phyloP scores from a whole-genome alignment of 108 stramenopile species.

The Parietichytrium sp. region DNA sequence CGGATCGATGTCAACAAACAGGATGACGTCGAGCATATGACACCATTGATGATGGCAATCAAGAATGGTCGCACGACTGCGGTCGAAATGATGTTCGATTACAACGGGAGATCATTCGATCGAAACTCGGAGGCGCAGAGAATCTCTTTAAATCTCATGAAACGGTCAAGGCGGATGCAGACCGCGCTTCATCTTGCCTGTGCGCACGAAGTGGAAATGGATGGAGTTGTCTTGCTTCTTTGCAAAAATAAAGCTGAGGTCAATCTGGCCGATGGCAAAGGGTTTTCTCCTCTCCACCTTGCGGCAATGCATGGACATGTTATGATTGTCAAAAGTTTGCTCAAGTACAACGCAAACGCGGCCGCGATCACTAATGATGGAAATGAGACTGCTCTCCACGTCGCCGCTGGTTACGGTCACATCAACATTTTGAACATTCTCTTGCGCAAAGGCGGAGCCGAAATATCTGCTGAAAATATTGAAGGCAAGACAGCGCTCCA shows the following conservation, averaged over 20 bases:
- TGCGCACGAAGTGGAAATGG: neutral
- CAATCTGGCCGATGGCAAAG: neutral
- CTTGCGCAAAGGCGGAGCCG: neutral
- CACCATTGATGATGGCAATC: neutral
- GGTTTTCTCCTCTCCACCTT: neutral
- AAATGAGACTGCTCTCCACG: slow-evolving; percentile 23
- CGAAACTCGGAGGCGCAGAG: too few species aligned
- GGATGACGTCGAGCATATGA: neutral
- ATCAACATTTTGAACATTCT: slow-evolving; percentile 19
- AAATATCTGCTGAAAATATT: neutral
- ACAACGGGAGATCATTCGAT: too few species aligned
- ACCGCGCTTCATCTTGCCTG: slow-evolving; percentile 15
- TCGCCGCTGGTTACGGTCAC: slow-evolving; percentile 27
- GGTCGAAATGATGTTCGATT: neutral
- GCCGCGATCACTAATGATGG: neutral
- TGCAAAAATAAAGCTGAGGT: neutral
- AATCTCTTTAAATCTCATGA: neutral
- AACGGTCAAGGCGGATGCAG: neutral
- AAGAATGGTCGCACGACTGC: neutral
- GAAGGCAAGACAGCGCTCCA: slow-evolving; percentile 1
- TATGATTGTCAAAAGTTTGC: neutral
- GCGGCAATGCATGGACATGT: slow-evolving; percentile 15
- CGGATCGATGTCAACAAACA: neutral
- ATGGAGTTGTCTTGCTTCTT: neutral
- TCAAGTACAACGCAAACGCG: slow-evolving; percentile 28